Evolutionary conservation across 2,329 filamentous ascomycete species (phyloP), one percentile per base, ranked within the genome.

Genomic region (Pyrenophora teres): DNA sequence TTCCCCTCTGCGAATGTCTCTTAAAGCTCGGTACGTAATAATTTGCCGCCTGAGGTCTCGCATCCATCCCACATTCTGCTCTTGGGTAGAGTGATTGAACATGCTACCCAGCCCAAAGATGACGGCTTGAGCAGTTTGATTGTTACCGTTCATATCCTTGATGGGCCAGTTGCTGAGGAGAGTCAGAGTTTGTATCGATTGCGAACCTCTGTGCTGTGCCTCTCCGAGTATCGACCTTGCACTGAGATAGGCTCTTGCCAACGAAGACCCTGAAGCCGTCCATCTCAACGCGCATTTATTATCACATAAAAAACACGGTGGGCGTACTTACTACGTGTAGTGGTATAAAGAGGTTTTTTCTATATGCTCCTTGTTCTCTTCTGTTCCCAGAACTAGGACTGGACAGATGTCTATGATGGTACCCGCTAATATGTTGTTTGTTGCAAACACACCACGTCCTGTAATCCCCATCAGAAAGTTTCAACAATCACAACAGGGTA

Each of bases 21-120:
- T 70, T 25, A 82, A 57, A 13, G 82, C 73, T 12, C 69, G 75
- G 56, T 84, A 84, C 0, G 76, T 77, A 15, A 84, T 74, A 1
- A 81, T 57, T 12, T 74, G 63, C 2, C 72, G 73, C 3, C 72
- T 62, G 2, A 80, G 39, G 64, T 84, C 78, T 18, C 81, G 72
- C 55, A 76, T 75, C 81, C 81, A 84, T 3, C 77, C 80, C 3
- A 84, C 78, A 61, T 85, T 85, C 57, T 84, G 82, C 23, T 75
- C 57, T 9, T 70, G 59, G 0, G 67, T 70, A 3, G 80, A 81
- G 57, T 85, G 82, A 52, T 85, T 84, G 72, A 84, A 84, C 79
- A 84, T 82, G 47, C 76, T 79, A 13, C 82, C 82, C 0, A 85
- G 70, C 2, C 82, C 82, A 32, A 84, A 73, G 25, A 83, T 74